Evolutionary conservation across 805 yeast genomes (phyloP).

Genomic region (Ogataea neopini): DNA sequence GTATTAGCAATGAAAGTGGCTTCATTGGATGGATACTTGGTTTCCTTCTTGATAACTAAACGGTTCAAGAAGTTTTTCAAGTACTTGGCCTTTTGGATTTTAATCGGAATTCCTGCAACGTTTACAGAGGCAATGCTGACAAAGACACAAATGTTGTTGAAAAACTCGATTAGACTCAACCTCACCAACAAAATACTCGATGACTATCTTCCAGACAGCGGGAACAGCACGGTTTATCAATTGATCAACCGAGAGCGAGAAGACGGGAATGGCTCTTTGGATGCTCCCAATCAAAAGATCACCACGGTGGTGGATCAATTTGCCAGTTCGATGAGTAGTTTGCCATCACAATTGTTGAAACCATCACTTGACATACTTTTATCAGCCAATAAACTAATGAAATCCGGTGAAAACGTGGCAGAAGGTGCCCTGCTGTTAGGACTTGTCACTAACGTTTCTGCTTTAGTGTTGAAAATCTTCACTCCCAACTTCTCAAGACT

Average conservation of each 20-base stretch:
- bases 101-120: constrained; percentile 84
- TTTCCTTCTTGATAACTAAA: constrained; percentile 76
- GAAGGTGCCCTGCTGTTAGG: constrained; percentile 82
- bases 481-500: constrained; percentile 90
- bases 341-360: constrained; percentile 82
- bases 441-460: constrained; percentile 76
- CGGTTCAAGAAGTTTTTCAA: constrained; percentile 62
- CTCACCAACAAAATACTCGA: constrained; percentile 65
- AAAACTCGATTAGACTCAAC: constrained; percentile 60
- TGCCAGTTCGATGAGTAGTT: constrained; percentile 65
- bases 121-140: constrained; percentile 69
- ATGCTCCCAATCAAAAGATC: constrained; percentile 81
- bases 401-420: constrained; percentile 65
- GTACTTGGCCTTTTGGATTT: constrained; percentile 73
- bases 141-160: constrained; percentile 58
- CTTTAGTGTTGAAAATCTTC: constrained; percentile 66
- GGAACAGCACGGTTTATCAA: constrained; percentile 72
- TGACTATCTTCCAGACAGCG: constrained; percentile 68
- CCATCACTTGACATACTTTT: constrained; percentile 78
- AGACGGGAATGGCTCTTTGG: constrained; percentile 36
- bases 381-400: constrained; percentile 76
- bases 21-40: constrained; percentile 79
- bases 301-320: constrained; percentile 79
- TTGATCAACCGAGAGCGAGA: constrained; percentile 48
- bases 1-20: constrained; percentile 80